phyloP scores from a whole-genome alignment of 257 asterid genomes.

The Lithospermum erythrorhizon region DNA sequence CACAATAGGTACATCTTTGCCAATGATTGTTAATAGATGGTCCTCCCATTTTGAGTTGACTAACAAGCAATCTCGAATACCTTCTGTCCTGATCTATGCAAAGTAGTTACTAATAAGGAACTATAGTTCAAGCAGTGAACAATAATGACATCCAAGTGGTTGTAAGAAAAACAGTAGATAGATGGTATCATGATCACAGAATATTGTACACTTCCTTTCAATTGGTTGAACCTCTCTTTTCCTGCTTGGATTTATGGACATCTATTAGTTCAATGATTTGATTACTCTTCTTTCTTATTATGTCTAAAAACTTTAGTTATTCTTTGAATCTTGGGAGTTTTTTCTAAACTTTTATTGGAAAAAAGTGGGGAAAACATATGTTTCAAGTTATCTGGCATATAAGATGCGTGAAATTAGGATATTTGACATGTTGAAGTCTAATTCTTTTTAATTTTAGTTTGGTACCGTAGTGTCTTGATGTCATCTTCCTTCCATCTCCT shows the following conservation, averaged over 20 bases:
- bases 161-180: background rate
- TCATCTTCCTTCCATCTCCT: constrained; percentile 11
- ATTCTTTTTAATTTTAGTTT: background rate
- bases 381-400: background rate
- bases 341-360: no score
- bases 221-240: background rate
- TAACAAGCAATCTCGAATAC: background rate
- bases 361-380: background rate
- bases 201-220: background rate
- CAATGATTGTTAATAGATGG: background rate
- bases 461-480: background rate
- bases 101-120: background rate
- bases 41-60: background rate
- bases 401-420: constrained; percentile 2
- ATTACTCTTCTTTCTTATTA: background rate
- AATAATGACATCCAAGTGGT: background rate
- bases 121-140: no score
- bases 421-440: background rate
- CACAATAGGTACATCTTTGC: background rate
- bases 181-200: no score
- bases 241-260: background rate
- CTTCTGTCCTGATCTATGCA: background rate
- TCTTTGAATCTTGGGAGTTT: background rate
- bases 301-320: background rate
- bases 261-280: background rate